Percentiles rank a stretch among this genome's conserved stretches.
These are phyloP conservation scores for Huiozyma sinensis DNA, from an alignment of 805 yeast genomes.

Conservation along the genomic window DNA sequence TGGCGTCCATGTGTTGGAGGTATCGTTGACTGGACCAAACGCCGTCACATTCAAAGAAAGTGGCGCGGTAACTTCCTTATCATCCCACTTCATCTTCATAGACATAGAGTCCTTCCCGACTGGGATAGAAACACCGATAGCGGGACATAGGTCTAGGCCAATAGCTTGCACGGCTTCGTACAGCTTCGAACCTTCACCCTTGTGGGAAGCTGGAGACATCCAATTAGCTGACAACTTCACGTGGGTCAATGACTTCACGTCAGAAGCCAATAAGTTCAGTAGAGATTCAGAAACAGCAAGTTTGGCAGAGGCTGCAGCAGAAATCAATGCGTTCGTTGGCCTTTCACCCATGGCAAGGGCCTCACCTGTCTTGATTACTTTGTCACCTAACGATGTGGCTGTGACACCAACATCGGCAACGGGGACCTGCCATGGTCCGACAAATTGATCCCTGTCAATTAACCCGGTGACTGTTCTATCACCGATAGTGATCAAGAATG, in stretches of 20 bases:
- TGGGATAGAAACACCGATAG: conserved; percentile 81
- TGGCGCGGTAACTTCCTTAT: conserved; percentile 91
- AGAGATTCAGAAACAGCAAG: conserved; percentile 93
- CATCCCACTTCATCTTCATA: conserved; percentile 97
- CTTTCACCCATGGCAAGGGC: conserved; percentile 96
- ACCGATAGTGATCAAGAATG: conserved; percentile 93
- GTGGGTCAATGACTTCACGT: conserved; percentile 59
- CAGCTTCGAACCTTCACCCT: conserved; percentile 89
- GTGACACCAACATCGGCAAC: conserved; percentile 98
- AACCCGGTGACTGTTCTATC: conserved; percentile 96
- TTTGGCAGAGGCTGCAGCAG: conserved; percentile 86
- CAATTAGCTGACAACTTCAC: conserved; percentile 93
- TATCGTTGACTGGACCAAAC: conserved; percentile 75
- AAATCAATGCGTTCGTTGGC: conserved; percentile 80
- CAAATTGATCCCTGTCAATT: conserved; percentile 95
- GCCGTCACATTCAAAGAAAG: conserved; percentile 84
- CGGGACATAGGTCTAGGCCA: conserved; percentile 90
- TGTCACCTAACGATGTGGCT: conserved; percentile 74
- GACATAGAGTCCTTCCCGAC: conserved; percentile 99
- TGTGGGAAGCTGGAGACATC: conserved; percentile 96
- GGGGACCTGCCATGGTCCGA: conserved; percentile 99
- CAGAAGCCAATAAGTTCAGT: conserved; percentile 81
- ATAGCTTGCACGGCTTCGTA: conserved; percentile 97
- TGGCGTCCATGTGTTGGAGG: conserved; percentile 94
- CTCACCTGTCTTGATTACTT: conserved; percentile 74